Evolutionary conservation across 73 alveolate species (phyloP).

Genomic region (Symbiodinium pilosum): DNA sequence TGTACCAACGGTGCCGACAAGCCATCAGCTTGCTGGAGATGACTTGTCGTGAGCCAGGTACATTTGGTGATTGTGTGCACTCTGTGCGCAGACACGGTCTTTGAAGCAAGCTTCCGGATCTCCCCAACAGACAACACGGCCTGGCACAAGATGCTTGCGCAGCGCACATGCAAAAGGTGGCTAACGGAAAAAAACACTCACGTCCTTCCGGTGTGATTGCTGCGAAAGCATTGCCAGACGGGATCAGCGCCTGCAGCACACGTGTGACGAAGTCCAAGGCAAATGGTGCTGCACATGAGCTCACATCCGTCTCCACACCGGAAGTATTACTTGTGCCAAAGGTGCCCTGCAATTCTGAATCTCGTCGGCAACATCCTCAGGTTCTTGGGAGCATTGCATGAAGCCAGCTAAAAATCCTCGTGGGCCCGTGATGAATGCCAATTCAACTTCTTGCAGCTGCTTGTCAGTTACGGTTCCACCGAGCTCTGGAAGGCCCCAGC

Average conservation of each 20-base stretch:
- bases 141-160: not conserved
- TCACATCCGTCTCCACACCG: no score
- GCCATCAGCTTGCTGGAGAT: no score
- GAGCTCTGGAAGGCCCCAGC: not conserved
- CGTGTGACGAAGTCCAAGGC: not conserved
- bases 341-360: not conserved
- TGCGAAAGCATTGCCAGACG: not conserved
- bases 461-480: not conserved
- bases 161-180: no score
- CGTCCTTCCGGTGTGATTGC: not conserved
- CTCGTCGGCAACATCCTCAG: not conserved
- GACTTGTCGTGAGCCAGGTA: no score
- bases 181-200: no score
- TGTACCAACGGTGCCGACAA: no score
- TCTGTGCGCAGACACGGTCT: no score
- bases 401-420: no score
- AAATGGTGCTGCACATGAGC: no score
- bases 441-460: not conserved
- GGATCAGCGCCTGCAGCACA: not conserved
- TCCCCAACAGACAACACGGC: not conserved
- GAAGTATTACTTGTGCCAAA: not conserved
- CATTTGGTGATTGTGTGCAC: no score
- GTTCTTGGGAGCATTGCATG: no score
- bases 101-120: slow-evolving; percentile 16
- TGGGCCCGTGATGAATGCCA: no score